Evolutionary conservation across 306 rosid species (phyloP), one percentile per base, ranked within the genome.

Genomic region (Cicer cuneatum): DNA sequence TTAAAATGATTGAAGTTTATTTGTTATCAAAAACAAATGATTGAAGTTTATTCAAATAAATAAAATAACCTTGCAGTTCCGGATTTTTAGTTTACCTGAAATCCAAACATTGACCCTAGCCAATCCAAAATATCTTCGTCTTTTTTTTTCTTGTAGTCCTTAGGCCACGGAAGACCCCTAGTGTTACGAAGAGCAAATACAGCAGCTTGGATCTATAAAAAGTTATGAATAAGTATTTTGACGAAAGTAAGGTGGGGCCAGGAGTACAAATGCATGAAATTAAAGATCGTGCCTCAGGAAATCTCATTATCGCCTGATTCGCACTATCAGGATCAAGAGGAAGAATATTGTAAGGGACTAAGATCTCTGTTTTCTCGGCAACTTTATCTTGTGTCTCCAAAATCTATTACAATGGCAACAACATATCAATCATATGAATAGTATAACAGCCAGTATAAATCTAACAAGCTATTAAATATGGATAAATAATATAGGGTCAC

Each of bases 261-360:
- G 21, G 74, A 72, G 29, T 56, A 56, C 45, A 19, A 5, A 7
- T 24, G 48, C 29, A 8, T 6, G 38, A 60, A 68, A 15, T 33
- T 57, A 68, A 66, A 53, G n/a, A 80, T 16, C 78, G 7, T 83
- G 79, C 99, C 99, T 92, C 99, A 7, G 97, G 97, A 58, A 88
- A 92, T 89, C 47, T 89, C 99, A 92, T 94, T 77, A 94, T 92
- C 19, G 97, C 90, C 78, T 94, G 99, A 77, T 89, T 86, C 63
- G 89, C 89, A 87, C 99, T 94, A 67, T 92, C 99, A 76, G 96
- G 99, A 87, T 94, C 99, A 73, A 94, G 96, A 24, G 99, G 99
- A 85, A 94, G 99, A 85, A 92, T 90, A 83, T 94, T 94, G 89
- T 79, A 94, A 16, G 99, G 98, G 73, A 90, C 93, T 71, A 83